phyloP scores from a whole-genome alignment of 257 asterid genomes.

The Henckelia pumila region DNA sequence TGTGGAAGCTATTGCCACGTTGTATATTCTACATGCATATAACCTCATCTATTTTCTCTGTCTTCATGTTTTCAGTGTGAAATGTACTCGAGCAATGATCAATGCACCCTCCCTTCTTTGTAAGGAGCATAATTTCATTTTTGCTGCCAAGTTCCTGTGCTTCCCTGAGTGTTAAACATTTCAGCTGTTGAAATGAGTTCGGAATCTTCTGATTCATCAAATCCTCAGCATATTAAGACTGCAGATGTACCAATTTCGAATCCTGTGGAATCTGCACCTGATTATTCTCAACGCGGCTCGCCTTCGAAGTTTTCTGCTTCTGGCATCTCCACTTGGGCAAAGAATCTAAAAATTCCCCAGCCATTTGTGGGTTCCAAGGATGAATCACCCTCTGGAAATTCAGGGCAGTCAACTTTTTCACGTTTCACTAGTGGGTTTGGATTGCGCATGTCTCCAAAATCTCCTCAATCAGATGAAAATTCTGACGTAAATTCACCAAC shows the following conservation, averaged over 20 bases:
- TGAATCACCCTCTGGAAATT: slow-evolving; percentile 57
- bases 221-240: slow-evolving; percentile 34
- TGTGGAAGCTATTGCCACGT: slow-evolving; percentile 4
- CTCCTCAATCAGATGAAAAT: slow-evolving; percentile 64
- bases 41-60: background rate
- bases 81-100: background rate
- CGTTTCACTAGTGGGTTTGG: slow-evolving; percentile 84
- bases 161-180: slow-evolving; percentile 11
- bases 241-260: slow-evolving; percentile 34
- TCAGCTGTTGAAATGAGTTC: slow-evolving; percentile 42
- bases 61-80: slow-evolving; percentile 11
- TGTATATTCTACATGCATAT: slow-evolving; percentile 15
- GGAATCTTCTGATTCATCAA: slow-evolving; percentile 49
- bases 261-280: slow-evolving; percentile 40
- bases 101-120: background rate
- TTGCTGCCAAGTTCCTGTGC: slow-evolving; percentile 22
- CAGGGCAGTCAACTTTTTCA: slow-evolving; percentile 63
- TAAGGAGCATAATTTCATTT: slow-evolving; percentile 11
- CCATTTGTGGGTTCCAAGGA: slow-evolving; percentile 74
- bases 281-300: slow-evolving; percentile 39
- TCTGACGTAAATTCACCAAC: slow-evolving; percentile 60
- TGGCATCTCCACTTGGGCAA: slow-evolving; percentile 92
- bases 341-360: slow-evolving; percentile 77
- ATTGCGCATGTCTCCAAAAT: slow-evolving; percentile 69
- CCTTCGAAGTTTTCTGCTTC: slow-evolving; percentile 70